phyloP scores from a whole-genome alignment of 164 flowering plant genomes.

The Tetracentron sinense region DNA sequence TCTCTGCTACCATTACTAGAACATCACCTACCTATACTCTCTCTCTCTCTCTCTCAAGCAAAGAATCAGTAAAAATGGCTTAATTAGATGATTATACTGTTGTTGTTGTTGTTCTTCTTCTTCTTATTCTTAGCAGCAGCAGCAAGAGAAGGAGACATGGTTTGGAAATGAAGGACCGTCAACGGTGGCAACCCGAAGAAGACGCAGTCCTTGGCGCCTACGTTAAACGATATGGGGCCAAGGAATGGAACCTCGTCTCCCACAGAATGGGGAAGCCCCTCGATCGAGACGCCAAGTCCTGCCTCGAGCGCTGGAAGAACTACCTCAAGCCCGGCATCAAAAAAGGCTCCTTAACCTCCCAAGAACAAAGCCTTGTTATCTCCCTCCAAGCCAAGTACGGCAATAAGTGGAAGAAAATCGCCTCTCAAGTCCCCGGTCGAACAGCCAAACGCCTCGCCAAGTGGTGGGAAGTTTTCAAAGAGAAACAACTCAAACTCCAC shows the following conservation, averaged over 20 bases:
- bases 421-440: constrained; percentile 81
- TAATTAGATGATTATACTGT: too few species aligned
- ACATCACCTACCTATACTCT: too few species aligned
- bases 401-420: constrained; percentile 93
- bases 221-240: constrained; percentile 80
- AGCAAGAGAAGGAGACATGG: too few species aligned
- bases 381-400: constrained; percentile 87
- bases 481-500: constrained; percentile 70
- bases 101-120: too few species aligned
- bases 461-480: constrained; percentile 98
- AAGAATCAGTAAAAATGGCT: background rate
- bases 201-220: constrained; percentile 75
- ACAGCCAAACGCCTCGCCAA: constrained; percentile 91
- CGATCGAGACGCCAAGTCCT: constrained; percentile 77
- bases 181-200: constrained; percentile 83
- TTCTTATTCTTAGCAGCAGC: too few species aligned
- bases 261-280: constrained; percentile 76
- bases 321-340: constrained; percentile 88
- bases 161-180: constrained; percentile 96
- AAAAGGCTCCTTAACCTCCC: constrained; percentile 79
- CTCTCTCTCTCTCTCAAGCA: background rate
- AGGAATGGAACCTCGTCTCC: constrained; percentile 84
- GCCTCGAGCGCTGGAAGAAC: constrained; percentile 93
- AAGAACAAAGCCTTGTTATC: constrained; percentile 80
- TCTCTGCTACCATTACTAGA: constrained; percentile 6